A percentile compares a stretch with the other conserved stretches of the same genome.
These are phyloP conservation scores for Melaleuca quinquenervia DNA, from an alignment of 345 rosid species.

Conservation along the genomic window DNA sequence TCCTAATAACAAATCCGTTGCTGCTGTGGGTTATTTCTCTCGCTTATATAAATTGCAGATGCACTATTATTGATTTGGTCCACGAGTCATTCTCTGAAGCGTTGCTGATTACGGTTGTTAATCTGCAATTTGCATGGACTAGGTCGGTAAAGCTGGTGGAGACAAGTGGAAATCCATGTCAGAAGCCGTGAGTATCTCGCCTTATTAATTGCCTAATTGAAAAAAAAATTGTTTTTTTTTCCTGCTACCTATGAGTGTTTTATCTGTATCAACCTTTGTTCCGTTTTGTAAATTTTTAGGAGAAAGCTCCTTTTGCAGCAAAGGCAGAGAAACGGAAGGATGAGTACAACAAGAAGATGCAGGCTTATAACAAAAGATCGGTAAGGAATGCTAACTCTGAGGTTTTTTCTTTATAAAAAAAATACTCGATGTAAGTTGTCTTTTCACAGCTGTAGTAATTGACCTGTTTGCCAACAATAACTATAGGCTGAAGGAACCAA, in stretches of 20 bases:
- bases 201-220: background rate
- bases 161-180: slow-evolving; percentile 65
- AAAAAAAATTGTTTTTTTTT: background rate
- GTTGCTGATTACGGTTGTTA: background rate
- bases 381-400: slow-evolving; percentile 11
- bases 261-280: background rate
- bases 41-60: background rate
- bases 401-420: background rate
- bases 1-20: slow-evolving; percentile 80
- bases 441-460: background rate
- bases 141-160: slow-evolving; percentile 90
- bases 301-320: slow-evolving; percentile 46
- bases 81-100: background rate
- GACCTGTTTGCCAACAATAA: background rate
- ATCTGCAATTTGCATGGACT: background rate
- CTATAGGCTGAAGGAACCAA: slow-evolving; percentile 40
- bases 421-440: background rate
- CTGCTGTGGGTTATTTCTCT: slow-evolving; percentile 28
- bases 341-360: slow-evolving; percentile 52
- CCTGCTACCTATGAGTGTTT: background rate
- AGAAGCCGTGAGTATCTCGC: slow-evolving; percentile 35
- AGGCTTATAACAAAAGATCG: slow-evolving; percentile 51
- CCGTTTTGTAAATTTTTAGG: slow-evolving; percentile 16
- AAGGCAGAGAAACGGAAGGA: slow-evolving; percentile 55
- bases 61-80: background rate